A percentile compares a stretch with the other conserved stretches of the same genome.
Conservation (phyloP, 2,329 filamentous ascomycete genomes). For the Aspergillus sp. region DNA sequence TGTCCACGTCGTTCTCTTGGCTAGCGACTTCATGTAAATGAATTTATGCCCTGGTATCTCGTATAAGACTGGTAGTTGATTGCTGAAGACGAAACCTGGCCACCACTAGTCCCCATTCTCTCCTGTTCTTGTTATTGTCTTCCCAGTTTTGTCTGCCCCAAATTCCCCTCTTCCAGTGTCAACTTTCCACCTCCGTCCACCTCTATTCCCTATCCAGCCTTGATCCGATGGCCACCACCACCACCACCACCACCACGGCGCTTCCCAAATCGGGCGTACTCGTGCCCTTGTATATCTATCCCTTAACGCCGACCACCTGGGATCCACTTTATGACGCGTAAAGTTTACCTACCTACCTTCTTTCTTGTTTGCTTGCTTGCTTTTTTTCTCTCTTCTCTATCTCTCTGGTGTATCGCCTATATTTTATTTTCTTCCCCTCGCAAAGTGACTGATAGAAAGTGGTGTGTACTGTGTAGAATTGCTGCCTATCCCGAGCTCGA, state of each 20-base stretch:
- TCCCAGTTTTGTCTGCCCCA: not conserved
- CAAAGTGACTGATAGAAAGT: not conserved
- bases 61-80: not conserved
- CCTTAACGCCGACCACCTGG: conserved; percentile 16
- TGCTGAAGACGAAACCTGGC: not conserved
- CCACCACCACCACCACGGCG: not conserved
- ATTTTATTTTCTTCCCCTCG: not conserved
- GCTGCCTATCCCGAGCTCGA: conserved; percentile 12
- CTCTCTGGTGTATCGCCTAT: too few species aligned
- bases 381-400: too few species aligned
- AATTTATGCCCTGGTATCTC: not conserved
- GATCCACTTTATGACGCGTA: conserved; percentile 22
- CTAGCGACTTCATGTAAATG: not conserved
- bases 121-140: not conserved
- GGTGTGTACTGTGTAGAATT: conserved; percentile 10
- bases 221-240: not conserved
- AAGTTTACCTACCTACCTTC: conserved; percentile 1
- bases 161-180: too few species aligned
- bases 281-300: conserved; percentile 22
- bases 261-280: conserved; percentile 16
- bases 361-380: not conserved
- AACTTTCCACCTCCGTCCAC: not conserved
- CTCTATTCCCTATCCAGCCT: not conserved
- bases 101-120: not conserved
- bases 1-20: not conserved